These are phyloP conservation scores for Boehmeria nivea DNA, from an alignment of 306 rosid genomes.

Conservation along the genomic window DNA sequence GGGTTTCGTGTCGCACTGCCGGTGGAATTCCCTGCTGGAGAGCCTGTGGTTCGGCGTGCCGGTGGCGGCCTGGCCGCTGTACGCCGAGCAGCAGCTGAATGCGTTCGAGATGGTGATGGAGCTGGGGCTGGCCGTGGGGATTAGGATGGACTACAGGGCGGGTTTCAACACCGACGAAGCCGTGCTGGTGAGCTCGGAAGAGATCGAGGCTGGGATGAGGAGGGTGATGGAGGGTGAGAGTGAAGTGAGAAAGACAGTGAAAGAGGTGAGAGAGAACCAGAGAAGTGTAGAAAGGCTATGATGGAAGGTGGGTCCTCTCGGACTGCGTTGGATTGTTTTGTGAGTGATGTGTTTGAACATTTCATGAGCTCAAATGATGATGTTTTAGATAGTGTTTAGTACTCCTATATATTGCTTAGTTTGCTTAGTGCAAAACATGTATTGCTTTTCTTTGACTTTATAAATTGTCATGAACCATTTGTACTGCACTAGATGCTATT, in stretches of 20 bases:
- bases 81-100: constrained; percentile 61
- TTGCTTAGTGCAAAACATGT: too few species aligned
- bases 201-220: constrained; percentile 38
- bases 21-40: constrained; percentile 67
- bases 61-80: constrained; percentile 62
- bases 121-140: constrained; percentile 34
- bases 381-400: too few species aligned
- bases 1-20: constrained; percentile 63
- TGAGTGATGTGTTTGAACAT: background rate
- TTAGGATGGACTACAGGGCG: constrained; percentile 37
- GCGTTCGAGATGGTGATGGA: constrained; percentile 60
- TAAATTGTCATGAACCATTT: too few species aligned
- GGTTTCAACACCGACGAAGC: constrained; percentile 17
- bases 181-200: constrained; percentile 40
- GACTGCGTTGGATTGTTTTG: background rate
- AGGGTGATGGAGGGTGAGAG: constrained; percentile 30
- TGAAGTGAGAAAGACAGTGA: constrained; percentile 35
- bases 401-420: too few species aligned
- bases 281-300: constrained; percentile 33
- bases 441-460: too few species aligned
- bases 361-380: too few species aligned
- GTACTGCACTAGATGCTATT: too few species aligned
- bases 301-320: constrained; percentile 36
- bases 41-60: constrained; percentile 73
- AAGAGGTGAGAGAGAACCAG: constrained; percentile 29